phyloP scores from a whole-genome alignment of 306 rosid genomes.

The Geum urbanum region DNA sequence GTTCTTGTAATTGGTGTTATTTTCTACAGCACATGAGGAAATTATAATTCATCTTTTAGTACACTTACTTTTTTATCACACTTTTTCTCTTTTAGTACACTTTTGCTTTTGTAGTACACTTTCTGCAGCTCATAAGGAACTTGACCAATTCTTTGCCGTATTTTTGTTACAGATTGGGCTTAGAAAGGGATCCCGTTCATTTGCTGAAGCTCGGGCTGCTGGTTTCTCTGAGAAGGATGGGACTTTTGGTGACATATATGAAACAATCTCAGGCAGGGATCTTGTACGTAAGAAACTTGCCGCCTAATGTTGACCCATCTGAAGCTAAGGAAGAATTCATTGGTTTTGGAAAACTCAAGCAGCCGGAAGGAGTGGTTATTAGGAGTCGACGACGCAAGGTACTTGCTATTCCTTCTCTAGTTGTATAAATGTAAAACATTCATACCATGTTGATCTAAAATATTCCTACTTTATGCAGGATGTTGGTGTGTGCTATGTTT shows the following conservation, averaged over 20 bases:
- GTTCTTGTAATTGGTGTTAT: conserved; percentile 15
- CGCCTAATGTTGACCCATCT: conserved; percentile 62
- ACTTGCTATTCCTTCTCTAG: conserved; percentile 9
- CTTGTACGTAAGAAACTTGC: conserved; percentile 90
- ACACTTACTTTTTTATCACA: too few species aligned
- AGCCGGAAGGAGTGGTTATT: conserved; percentile 79
- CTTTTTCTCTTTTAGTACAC: too few species aligned
- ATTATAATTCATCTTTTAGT: too few species aligned
- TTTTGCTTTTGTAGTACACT: neutral
- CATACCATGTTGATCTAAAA: conserved; percentile 20
- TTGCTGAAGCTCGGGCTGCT: conserved; percentile 80
- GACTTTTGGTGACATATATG: conserved; percentile 89
- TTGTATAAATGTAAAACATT: conserved; percentile 9
- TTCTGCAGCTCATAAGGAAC: neutral
- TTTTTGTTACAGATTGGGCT: conserved; percentile 69
- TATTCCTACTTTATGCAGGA: conserved; percentile 55
- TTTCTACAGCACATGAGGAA: conserved; percentile 62
- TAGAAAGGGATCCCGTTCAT: conserved; percentile 91
- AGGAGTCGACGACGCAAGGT: conserved; percentile 99
- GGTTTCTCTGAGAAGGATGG: conserved; percentile 91
- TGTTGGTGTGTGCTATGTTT: conserved; percentile 20
- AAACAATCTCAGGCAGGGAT: conserved; percentile 80
- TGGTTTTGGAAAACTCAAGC: conserved; percentile 74
- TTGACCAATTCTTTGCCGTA: neutral
- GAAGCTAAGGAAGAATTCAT: conserved; percentile 82